Conservation (phyloP, 108 stramenopile species). For the Pseudonitzschia multiseries region DNA sequence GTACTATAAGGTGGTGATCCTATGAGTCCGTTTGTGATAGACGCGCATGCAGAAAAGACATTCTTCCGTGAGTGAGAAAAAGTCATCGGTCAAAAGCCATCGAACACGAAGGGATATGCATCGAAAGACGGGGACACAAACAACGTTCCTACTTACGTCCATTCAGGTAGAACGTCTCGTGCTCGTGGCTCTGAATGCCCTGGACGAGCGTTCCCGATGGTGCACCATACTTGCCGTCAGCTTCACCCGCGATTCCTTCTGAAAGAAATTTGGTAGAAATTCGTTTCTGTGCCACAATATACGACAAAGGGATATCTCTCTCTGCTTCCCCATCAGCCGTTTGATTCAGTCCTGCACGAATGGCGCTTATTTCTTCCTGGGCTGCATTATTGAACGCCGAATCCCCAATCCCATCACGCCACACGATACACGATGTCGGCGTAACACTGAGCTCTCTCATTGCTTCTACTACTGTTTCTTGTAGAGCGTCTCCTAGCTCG, state of each 20-base stretch:
- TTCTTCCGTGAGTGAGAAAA: too few species aligned
- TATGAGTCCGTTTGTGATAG: background rate
- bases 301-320: conserved; percentile 45
- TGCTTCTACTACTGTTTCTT: conserved; percentile 47
- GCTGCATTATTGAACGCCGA: conserved; percentile 47
- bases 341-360: conserved; percentile 42
- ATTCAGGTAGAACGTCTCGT: conserved; percentile 70
- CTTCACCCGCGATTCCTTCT: conserved; percentile 30
- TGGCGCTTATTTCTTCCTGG: conserved; percentile 51
- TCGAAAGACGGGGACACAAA: background rate
- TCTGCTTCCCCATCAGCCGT: conserved; percentile 17
- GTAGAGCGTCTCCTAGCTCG: conserved; percentile 45
- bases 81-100: too few species aligned
- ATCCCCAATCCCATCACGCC: conserved; percentile 73
- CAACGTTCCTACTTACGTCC: conserved; percentile 20
- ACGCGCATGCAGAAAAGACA: too few species aligned
- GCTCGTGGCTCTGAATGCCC: conserved; percentile 45
- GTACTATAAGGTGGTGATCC: conserved; percentile 56
- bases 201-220: conserved; percentile 60
- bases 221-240: conserved; percentile 43
- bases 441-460: conserved; percentile 44
- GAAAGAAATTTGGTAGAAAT: conserved; percentile 63
- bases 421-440: conserved; percentile 59
- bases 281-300: conserved; percentile 66
- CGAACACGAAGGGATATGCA: background rate